Base-by-base conservation (phyloP, 2,329 filamentous ascomycete species). In the Paecilomyces dactylethromorphus region DNA sequence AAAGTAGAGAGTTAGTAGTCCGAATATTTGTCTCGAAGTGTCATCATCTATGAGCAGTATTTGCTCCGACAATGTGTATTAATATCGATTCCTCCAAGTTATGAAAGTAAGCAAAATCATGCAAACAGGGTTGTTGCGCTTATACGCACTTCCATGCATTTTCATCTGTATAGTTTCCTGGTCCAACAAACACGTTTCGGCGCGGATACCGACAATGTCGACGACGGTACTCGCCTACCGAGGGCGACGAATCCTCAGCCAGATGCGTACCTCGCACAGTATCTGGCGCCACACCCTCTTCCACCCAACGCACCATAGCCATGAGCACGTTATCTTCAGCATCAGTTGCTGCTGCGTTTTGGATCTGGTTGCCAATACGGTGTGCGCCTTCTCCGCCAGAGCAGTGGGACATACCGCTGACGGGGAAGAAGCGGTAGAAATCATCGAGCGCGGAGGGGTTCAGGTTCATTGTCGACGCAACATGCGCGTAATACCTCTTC, bases 391-490 rank as follows among this genome's bases (percentile, higher is more conserved):
- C 69, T 5, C 78, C 79, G 1, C 64, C 62, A 1, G 59, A 58
- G 63, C 82, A 84, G 66, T 84, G 82, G 11, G 69, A 71, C 79
- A 84, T 81, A 0, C 82, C 82, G 0, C 81, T 81, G n/a, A 85
- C 75, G 21, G 71, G 72, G 64, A 84, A 84, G 63, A 80, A 79
- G 52, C 77, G 76, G 53, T 78, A 75, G 62, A 76, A 78, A 0
- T 72, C 70, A 59, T 78, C 76, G 7, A 78, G 60, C 0, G 69
- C 58, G 3, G 62, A 53, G 0, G 72, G 66, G 0, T 64, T 57
- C 5, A 71, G 54, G 0, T 74, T 69, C 68, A 82, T 75, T 0
- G 68, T 66, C 22, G 72, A 61, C 4, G 67, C 65, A 1, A 83
- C 76, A 15, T 78, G 74, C 18, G 77, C 72, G 68, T 82, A 81